Percentiles rank a stretch among this genome's conserved stretches.
phyloP scores from a whole-genome alignment of 1,284 basidiomycete genomes.

The Gomphus bonarii region DNA sequence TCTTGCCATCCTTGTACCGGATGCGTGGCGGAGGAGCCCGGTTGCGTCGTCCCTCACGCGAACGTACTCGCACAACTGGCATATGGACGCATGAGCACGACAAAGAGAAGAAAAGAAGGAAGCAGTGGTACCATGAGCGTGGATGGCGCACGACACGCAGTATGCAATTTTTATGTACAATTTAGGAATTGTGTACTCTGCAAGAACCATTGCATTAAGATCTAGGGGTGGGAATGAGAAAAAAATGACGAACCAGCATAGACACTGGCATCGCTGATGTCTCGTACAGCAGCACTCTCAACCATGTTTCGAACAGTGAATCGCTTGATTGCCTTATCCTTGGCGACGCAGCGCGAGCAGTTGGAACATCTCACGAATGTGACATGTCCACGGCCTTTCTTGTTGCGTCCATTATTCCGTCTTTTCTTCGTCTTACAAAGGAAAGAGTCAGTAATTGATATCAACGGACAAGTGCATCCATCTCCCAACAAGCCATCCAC shows the following conservation, averaged over 20 bases:
- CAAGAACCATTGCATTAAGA: neutral
- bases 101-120: constrained; percentile 19
- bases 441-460: neutral
- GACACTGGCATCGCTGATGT: constrained; percentile 94
- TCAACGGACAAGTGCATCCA: neutral
- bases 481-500: neutral
- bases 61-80: constrained; percentile 89
- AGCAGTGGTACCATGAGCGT: constrained; percentile 84
- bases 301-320: constrained; percentile 99
- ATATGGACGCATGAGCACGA: constrained; percentile 1
- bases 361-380: constrained; percentile 94
- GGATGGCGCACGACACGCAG: constrained; percentile 99
- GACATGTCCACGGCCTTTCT: constrained; percentile 97
- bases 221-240: neutral
- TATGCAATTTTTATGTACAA: constrained; percentile 99
- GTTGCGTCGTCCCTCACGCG: constrained; percentile 88
- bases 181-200: constrained; percentile 97
- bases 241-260: constrained; percentile 65
- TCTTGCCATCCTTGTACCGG: constrained; percentile 98
- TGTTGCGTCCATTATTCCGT: constrained; percentile 97
- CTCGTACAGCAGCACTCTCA: constrained; percentile 94
- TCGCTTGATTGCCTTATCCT: constrained; percentile 99
- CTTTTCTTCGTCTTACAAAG: constrained; percentile 88
- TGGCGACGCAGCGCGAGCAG: constrained; percentile 89
- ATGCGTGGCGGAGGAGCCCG: constrained; percentile 92